A percentile compares a stretch with the other conserved stretches of the same genome.
Conservation (phyloP, 1,139 yeast genomes). For the Hansenula lynferdii region DNA sequence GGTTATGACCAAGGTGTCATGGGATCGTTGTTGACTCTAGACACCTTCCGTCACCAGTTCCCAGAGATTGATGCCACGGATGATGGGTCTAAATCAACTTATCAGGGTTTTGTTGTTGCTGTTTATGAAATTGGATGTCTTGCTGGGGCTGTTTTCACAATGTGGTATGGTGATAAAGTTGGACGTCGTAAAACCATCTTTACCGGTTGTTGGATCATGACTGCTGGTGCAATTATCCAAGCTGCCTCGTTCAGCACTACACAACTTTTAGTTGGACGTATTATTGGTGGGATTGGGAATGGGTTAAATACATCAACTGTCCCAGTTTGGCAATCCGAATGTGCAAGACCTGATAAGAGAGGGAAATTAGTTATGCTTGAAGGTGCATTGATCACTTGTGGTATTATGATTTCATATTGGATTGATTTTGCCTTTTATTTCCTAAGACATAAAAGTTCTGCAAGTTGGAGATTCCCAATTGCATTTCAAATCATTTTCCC, state of each 20-base stretch:
- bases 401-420: constrained; percentile 74
- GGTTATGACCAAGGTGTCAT: constrained; percentile 72
- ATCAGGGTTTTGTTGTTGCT: constrained; percentile 57
- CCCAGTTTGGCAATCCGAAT: constrained; percentile 83
- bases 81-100: constrained; percentile 4
- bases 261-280: constrained; percentile 73
- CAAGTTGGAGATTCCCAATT: constrained; percentile 45
- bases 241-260: constrained; percentile 52
- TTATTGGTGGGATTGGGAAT: constrained; percentile 74
- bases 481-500: constrained; percentile 41
- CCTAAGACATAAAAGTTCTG: constrained; percentile 37
- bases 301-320: constrained; percentile 77
- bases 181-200: constrained; percentile 64
- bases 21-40: constrained; percentile 65
- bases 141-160: constrained; percentile 64
- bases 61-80: constrained; percentile 39
- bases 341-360: constrained; percentile 66
- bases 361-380: constrained; percentile 68
- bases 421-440: constrained; percentile 67
- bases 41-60: constrained; percentile 51
- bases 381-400: constrained; percentile 70
- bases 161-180: constrained; percentile 53
- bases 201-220: constrained; percentile 51
- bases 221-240: constrained; percentile 59
- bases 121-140: constrained; percentile 77